Evolutionary conservation across 202 grass and related monocot species (phyloP), one percentile per base, ranked within the genome.

Genomic region (Schoenoplectus tabernaemontani): DNA sequence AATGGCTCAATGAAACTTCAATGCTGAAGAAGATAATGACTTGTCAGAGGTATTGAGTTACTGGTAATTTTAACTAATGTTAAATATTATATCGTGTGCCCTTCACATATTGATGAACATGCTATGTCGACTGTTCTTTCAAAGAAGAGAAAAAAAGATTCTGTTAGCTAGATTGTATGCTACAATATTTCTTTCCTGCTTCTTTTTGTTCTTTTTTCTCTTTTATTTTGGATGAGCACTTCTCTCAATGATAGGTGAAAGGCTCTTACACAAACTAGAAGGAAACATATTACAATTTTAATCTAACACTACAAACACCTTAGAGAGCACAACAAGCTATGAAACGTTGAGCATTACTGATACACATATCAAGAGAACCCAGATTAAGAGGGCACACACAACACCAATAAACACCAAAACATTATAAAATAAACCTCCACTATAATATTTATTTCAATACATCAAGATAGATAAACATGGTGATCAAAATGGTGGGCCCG

Each of bases 401-500:
- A 46, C n/a, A 13, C 15, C 12, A 50, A 53, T 5, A n/a, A 53
- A 0, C 7, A n/a, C 2, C 12, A 73, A 15, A 51, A 54, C 2
- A 53, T 53, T 12, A 50, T 0, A 10, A 73, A 54, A 34, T 75
- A 75, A 69, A n/a, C n/a, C n/a, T n/a, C 19, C 38, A 44, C 64
- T 44, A 12, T 3, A 69, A 69, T 13, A 75, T 75, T 47, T 75
- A 75, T 54, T 75, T 54, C 36, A 54, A 54, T 34, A 75, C 47
- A 64, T 63, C 26, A 79, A 62, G 9, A 32, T 24, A 57, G 30
- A 9, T 5, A 48, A 54, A 54, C 56, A 30, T 44, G 20, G 19
- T 43, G 13, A 38, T 86, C 63, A 90, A 61, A 87, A 84, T 12
- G 78, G 83, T 12, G 79, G 87, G 22, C 85, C 85, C n/a, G 68